Evolutionary conservation across 1,284 basidiomycete genomes (phyloP).

Genomic region (Agaricales sp.): DNA sequence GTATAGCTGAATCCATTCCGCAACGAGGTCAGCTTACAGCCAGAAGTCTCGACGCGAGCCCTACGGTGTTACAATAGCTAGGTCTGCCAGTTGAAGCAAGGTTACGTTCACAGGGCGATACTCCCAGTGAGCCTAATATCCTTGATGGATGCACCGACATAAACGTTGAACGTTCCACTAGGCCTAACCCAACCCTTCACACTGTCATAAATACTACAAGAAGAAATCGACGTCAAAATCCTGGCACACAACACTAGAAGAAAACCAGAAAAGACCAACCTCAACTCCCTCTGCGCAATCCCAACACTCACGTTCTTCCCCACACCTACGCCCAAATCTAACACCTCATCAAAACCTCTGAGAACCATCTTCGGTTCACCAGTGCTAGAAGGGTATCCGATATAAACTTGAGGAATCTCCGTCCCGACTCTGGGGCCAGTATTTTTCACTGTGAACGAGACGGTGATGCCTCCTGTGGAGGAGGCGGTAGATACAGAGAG

Average conservation of each 20-base stretch:
- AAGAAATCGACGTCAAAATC: background rate
- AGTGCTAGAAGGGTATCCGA: slow-evolving; percentile 36
- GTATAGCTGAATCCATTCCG: too few relatives aligned
- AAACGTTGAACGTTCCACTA: slow-evolving; percentile 10
- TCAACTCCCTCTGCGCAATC: slow-evolving; percentile 26
- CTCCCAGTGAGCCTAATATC: slow-evolving; percentile 8
- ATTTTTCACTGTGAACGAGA: slow-evolving; percentile 42
- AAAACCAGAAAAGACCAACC: slow-evolving; percentile 20
- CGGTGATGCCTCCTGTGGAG: slow-evolving; percentile 21
- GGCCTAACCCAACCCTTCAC: slow-evolving; percentile 10
- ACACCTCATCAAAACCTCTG: slow-evolving; percentile 41
- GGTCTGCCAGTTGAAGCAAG: too few relatives aligned
- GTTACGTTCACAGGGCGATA: too few relatives aligned
- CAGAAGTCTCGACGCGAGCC: too few relatives aligned
- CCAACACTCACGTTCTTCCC: slow-evolving; percentile 22
- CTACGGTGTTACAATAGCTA: too few relatives aligned
- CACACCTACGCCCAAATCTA: slow-evolving; percentile 19
- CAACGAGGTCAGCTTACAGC: too few relatives aligned
- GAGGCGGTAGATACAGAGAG: slow-evolving; percentile 26
- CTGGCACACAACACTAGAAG: background rate
- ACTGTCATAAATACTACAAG: slow-evolving; percentile 10
- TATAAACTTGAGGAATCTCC: slow-evolving; percentile 46
- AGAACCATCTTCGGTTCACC: slow-evolving; percentile 37
- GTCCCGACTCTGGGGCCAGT: slow-evolving; percentile 39
- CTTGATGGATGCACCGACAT: slow-evolving; percentile 11